A percentile compares a stretch with the other conserved stretches of the same genome.
phyloP scores from a whole-genome alignment of 2,329 filamentous ascomycete species.

The Pseudocercospora eumusae region DNA sequence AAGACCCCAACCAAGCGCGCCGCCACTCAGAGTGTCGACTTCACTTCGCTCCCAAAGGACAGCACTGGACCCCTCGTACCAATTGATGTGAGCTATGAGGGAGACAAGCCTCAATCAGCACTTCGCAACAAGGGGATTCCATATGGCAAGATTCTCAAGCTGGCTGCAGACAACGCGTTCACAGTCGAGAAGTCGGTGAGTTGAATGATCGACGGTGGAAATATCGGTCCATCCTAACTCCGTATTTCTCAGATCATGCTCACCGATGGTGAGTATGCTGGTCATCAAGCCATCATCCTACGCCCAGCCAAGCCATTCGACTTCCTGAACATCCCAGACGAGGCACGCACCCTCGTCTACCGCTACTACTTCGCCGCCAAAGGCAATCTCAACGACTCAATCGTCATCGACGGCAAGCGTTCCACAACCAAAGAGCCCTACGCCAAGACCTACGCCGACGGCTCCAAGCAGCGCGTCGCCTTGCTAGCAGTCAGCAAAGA shows the following conservation, averaged over 20 bases:
- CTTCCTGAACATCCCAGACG: slow-evolving; percentile 36
- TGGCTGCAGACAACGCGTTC: slow-evolving; percentile 39
- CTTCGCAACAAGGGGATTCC: slow-evolving; percentile 27
- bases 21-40: slow-evolving; percentile 12
- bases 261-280: slow-evolving; percentile 37
- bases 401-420: slow-evolving; percentile 38
- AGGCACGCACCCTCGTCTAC: slow-evolving; percentile 37
- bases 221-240: no score
- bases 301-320: slow-evolving; percentile 40
- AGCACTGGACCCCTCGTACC: slow-evolving; percentile 23
- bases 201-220: slow-evolving; percentile 3
- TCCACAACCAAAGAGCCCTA: slow-evolving; percentile 28
- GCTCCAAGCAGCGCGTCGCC: slow-evolving; percentile 37
- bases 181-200: slow-evolving; percentile 38
- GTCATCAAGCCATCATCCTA: slow-evolving; percentile 41
- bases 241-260: slow-evolving; percentile 30
- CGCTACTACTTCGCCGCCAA: slow-evolving; percentile 36
- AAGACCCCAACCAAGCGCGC: slow-evolving; percentile 26
- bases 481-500: slow-evolving; percentile 40
- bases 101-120: slow-evolving; percentile 23
- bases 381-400: slow-evolving; percentile 30
- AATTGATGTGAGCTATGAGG: slow-evolving; percentile 33
- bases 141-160: slow-evolving; percentile 36
- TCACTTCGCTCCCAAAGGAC: slow-evolving; percentile 23
- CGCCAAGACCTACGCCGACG: slow-evolving; percentile 39